Evolutionary conservation across 805 yeast genomes (phyloP), one percentile per base, ranked within the genome.

Genomic region (Metschnikowia baotianmanensis): DNA sequence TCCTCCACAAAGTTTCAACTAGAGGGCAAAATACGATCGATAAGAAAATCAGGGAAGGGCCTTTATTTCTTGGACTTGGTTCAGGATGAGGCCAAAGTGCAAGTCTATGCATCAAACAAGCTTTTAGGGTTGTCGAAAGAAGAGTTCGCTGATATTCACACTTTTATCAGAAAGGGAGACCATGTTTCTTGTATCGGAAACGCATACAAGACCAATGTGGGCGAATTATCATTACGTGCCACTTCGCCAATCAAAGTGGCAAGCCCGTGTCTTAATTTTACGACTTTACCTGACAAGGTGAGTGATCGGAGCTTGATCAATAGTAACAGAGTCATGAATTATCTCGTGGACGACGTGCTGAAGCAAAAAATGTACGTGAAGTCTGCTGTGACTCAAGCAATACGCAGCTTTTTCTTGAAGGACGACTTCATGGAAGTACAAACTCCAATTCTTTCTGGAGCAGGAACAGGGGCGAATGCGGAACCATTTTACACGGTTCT

Each of bases 401-500:
- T 91, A 4, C 65, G 96, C 17, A 47, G 55, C 1, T 89, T 77
- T 51, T 71, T 91, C 16, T 69, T 71, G 29, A 51, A 55, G 0
- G 62, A 66, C 17, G 78, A 69, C 1, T 93, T 89, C 50, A 46
- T 86, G 3, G 96, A 89, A 58, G 95, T 93, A 0, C 85, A 83
- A 37, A 93, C 99, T 0, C 99, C 99, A 0, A 76, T 89, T 1
- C 61, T 93, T 10, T 77, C 88, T 0, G 80, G 82, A 1, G 65
- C 69, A 24, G 78, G 89, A 0, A 86, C 88, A 13, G 99, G 99
- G 2, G 99, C 99, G 5, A 80, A 82, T 52, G 98, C 99, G 0
- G 74, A 76, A n/a, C 96, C 98, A 0, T 93, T 93, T 52, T 55
- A 55, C 1, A 88, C 97, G 1, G 23, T 19, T 2, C 60, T 73